Evolutionary conservation across 345 rosid genomes (phyloP), one percentile per base, ranked within the genome.

Genomic region (Hibiscus syriacus): DNA sequence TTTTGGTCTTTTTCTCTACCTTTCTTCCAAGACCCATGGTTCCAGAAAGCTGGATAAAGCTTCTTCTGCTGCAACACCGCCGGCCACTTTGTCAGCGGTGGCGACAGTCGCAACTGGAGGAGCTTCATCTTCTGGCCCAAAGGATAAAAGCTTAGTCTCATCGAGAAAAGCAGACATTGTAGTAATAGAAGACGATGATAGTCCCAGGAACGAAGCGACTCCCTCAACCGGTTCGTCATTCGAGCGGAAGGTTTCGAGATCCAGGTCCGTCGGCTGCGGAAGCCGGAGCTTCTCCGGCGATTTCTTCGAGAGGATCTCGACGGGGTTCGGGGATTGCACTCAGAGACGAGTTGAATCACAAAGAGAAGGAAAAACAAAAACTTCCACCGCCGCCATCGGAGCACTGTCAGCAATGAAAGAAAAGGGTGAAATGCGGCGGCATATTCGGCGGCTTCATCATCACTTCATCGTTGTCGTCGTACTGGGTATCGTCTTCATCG

Each of bases 301-400:
- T n/a, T n/a, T n/a, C n/a, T n/a, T n/a, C n/a, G n/a, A n/a, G n/a
- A n/a, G n/a, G n/a, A n/a, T n/a, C n/a, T n/a, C n/a, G n/a, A n/a
- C n/a, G n/a, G n/a, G n/a, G n/a, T n/a, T n/a, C n/a, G n/a, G n/a
- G n/a, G n/a, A n/a, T n/a, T n/a, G n/a, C n/a, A 82, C 98, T 11
- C 83, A 89, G n/a, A 77, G 99, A 55, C 80, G 99, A 77, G 99
- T 89, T 6, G 99, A 94, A 71, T 94, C 99, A 14, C 97, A 94
- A 29, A 82, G 99, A 66, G 99, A 94, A 83, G 95, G 91, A 73
- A 85, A 74, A 39, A 54, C 70, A 2, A 84, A 84, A 38, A 72
- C 55, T 11, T 58, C 41, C 25, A 48, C 58, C 25, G 68, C 59
- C 6, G 57, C 41, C 30, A 45, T 39, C 30, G 66, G 59, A 2